Percentiles rank a stretch among this genome's conserved stretches.
phyloP scores from a whole-genome alignment of 1,139 yeast species.

The Kodamaea arcana region DNA sequence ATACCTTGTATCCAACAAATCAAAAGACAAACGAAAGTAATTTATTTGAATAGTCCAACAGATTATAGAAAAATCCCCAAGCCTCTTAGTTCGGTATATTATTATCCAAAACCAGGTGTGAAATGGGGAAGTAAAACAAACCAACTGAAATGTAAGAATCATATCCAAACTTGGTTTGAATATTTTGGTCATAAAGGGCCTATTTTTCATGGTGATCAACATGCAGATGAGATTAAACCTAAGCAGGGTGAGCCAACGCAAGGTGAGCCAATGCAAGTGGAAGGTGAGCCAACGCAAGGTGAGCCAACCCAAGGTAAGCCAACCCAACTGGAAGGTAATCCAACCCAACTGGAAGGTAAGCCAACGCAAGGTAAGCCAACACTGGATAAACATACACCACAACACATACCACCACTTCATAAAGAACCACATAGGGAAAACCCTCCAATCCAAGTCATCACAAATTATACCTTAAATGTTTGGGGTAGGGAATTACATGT shows the following conservation, averaged over 20 bases:
- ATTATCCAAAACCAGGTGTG: slow-evolving; percentile 64
- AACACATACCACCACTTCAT: too few species aligned
- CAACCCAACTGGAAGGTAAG: too few species aligned
- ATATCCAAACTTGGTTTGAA: slow-evolving; percentile 71
- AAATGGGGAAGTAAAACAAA: slow-evolving; percentile 51
- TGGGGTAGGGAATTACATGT: slow-evolving; percentile 87
- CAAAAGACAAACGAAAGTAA: slow-evolving; percentile 69
- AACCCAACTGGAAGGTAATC: too few species aligned
- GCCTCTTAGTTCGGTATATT: slow-evolving; percentile 79
- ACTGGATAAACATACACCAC: too few species aligned
- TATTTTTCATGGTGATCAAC: too few species aligned
- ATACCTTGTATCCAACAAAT: slow-evolving; percentile 86
- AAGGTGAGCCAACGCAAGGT: too few species aligned
- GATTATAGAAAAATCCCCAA: slow-evolving; percentile 88
- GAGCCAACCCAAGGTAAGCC: too few species aligned
- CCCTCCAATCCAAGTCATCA: slow-evolving; percentile 22
- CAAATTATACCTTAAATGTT: slow-evolving; percentile 48
- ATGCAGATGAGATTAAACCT: too few species aligned
- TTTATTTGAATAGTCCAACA: slow-evolving; percentile 81
- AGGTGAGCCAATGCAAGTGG: too few species aligned
- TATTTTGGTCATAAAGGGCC: slow-evolving; percentile 60
- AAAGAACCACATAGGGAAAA: too few species aligned
- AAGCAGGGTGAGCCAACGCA: too few species aligned
- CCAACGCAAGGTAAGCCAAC: too few species aligned
- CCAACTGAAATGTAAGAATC: slow-evolving; percentile 52